A percentile compares a stretch with the other conserved stretches of the same genome.
Conservation (phyloP, 768 basidiomycete genomes). For the Scleroderma bovista region DNA sequence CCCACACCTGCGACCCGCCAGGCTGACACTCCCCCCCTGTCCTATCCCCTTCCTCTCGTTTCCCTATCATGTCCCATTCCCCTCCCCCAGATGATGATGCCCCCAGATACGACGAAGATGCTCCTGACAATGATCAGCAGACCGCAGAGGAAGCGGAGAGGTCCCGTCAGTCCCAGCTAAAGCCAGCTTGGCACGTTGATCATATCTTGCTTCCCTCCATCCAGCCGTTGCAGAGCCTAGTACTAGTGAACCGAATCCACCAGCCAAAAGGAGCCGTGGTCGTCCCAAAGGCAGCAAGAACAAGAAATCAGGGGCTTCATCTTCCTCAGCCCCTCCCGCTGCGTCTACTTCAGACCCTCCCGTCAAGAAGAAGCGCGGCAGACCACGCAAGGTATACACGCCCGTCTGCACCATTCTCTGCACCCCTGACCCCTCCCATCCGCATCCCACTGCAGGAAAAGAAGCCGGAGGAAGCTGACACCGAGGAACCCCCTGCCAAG, state of each 20-base stretch:
- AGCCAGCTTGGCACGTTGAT: slow-evolving; percentile 8
- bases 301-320: slow-evolving; percentile 42
- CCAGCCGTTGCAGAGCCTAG: slow-evolving; percentile 37
- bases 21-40: slow-evolving; percentile 21
- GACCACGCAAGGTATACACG: slow-evolving; percentile 47
- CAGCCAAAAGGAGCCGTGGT: slow-evolving; percentile 75
- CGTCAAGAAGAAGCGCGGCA: slow-evolving; percentile 43
- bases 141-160: slow-evolving; percentile 28
- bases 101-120: slow-evolving; percentile 58
- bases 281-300: slow-evolving; percentile 88
- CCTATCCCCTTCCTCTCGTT: slow-evolving; percentile 13
- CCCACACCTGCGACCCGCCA: slow-evolving; percentile 15
- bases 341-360: slow-evolving; percentile 23
- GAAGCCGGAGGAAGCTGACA: slow-evolving; percentile 42
- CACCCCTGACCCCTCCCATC: background rate
- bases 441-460: slow-evolving; percentile 20
- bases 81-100: slow-evolving; percentile 48
- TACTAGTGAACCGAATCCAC: slow-evolving; percentile 31
- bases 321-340: slow-evolving; percentile 18
- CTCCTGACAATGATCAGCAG: slow-evolving; percentile 45
- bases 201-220: slow-evolving; percentile 16
- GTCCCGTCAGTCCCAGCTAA: slow-evolving; percentile 9
- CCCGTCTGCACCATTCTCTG: background rate
- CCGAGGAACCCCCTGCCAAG: slow-evolving; percentile 51
- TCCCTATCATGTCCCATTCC: slow-evolving; percentile 55